Evolutionary conservation across 2,329 filamentous ascomycete species (phyloP).

Genomic region (Coniella vitis): DNA sequence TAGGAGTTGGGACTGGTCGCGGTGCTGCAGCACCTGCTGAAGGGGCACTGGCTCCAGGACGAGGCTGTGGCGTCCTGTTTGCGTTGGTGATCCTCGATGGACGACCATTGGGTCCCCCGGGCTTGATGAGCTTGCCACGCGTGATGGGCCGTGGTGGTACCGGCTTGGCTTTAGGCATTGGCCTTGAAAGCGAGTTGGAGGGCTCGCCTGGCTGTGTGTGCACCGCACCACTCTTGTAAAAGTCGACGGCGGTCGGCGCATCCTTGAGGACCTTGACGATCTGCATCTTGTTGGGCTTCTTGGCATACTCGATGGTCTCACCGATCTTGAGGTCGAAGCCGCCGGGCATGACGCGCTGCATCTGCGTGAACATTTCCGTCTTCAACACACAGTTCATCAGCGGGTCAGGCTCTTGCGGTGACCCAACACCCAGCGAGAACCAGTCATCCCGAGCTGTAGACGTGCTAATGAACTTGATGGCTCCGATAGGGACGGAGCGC

Average conservation of each 20-base stretch:
- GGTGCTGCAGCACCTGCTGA: slow-evolving; percentile 13
- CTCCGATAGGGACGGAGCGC: slow-evolving; percentile 71
- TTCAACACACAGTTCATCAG: slow-evolving; percentile 90
- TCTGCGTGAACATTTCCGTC: slow-evolving; percentile 93
- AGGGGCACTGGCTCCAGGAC: slow-evolving; percentile 29
- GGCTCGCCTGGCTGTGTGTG: slow-evolving; percentile 83
- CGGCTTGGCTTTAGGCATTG: slow-evolving; percentile 81
- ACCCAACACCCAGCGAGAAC: slow-evolving; percentile 90
- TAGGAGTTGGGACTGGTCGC: slow-evolving; percentile 21
- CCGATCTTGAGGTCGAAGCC: slow-evolving; percentile 75
- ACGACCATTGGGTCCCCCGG: slow-evolving; percentile 76
- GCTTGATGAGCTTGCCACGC: slow-evolving; percentile 84
- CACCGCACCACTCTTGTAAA: slow-evolving; percentile 89
- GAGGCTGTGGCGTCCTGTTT: slow-evolving; percentile 26
- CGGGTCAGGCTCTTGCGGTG: slow-evolving; percentile 87
- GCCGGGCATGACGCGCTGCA: slow-evolving; percentile 72
- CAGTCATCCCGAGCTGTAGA: slow-evolving; percentile 88
- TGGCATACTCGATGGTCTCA: slow-evolving; percentile 89
- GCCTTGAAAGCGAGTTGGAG: slow-evolving; percentile 72
- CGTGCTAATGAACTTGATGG: slow-evolving; percentile 79
- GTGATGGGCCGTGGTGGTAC: slow-evolving; percentile 86
- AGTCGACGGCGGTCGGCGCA: slow-evolving; percentile 66
- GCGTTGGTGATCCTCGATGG: slow-evolving; percentile 60
- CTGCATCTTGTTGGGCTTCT: slow-evolving; percentile 92
- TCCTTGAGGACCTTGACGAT: slow-evolving; percentile 88